Evolutionary conservation across 1,284 basidiomycete genomes (phyloP).

Genomic region (Sporisorium scitamineum): DNA sequence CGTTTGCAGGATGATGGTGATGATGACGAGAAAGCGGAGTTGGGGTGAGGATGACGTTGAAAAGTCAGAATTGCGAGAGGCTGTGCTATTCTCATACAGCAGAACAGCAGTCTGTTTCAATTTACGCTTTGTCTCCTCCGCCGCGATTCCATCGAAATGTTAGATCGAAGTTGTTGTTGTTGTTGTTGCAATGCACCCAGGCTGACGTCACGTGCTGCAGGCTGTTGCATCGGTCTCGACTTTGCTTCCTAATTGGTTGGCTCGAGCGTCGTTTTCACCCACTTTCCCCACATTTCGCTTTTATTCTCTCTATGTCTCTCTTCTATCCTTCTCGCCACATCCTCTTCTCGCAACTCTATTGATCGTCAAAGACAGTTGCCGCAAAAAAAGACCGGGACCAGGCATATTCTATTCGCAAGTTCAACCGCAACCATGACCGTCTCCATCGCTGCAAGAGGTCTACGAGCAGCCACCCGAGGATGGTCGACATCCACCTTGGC

Average conservation of each 20-base stretch:
- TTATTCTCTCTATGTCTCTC: neutral
- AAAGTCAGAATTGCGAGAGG: neutral
- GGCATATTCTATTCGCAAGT: neutral
- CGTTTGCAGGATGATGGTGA: neutral
- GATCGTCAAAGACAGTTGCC: neutral
- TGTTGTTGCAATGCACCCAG: neutral
- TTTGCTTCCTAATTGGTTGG: conserved; percentile 18
- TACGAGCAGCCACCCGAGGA: conserved; percentile 30
- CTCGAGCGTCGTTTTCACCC: conserved; percentile 27
- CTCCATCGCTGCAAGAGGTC: conserved; percentile 26
- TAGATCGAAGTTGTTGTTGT: neutral
- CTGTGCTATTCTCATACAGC: neutral
- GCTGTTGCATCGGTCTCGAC: neutral
- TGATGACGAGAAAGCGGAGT: neutral
- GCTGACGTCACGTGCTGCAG: conserved; percentile 40
- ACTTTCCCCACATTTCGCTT: conserved; percentile 21
- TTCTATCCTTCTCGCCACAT: neutral
- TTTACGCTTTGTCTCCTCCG: neutral
- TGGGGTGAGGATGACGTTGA: neutral
- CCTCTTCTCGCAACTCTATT: neutral
- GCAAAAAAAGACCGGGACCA: neutral
- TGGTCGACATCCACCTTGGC: conserved; percentile 12
- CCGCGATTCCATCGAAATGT: neutral
- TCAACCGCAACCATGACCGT: conserved; percentile 8
- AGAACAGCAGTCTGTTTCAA: no score